phyloP scores from a whole-genome alignment of 768 basidiomycete genomes.

The Lyophyllum decastes region DNA sequence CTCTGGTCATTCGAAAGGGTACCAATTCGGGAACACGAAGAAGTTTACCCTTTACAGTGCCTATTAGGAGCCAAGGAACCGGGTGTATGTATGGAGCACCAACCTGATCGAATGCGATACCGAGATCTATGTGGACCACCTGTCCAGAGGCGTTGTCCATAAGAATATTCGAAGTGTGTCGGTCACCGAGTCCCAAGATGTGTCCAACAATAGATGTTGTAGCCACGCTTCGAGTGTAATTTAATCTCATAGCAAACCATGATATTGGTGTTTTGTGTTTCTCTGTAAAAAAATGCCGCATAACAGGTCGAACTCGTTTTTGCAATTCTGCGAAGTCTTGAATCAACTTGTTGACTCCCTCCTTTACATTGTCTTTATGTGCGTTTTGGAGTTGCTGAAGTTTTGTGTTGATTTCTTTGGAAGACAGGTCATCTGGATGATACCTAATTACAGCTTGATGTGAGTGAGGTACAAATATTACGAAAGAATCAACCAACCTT shows the following conservation, averaged over 20 bases:
- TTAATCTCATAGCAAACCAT: slow-evolving; percentile 91
- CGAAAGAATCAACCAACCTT: slow-evolving; percentile 40
- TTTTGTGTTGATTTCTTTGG: slow-evolving; percentile 28
- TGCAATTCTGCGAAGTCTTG: slow-evolving; percentile 36
- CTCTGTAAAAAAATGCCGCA: slow-evolving; percentile 95
- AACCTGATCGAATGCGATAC: slow-evolving; percentile 95
- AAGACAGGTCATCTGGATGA: slow-evolving; percentile 54
- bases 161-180: slow-evolving; percentile 91
- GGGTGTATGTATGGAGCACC: slow-evolving; percentile 14
- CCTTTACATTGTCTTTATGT: slow-evolving; percentile 24
- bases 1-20: slow-evolving; percentile 92
- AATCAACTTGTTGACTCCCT: slow-evolving; percentile 9
- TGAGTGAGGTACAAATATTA: neutral
- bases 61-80: slow-evolving; percentile 2
- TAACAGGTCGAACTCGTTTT: slow-evolving; percentile 71
- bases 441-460: slow-evolving; percentile 49
- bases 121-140: slow-evolving; percentile 93
- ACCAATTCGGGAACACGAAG: slow-evolving; percentile 83
- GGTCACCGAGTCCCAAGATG: slow-evolving; percentile 88
- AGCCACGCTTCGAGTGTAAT: slow-evolving; percentile 91
- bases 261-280: slow-evolving; percentile 82
- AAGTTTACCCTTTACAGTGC: slow-evolving; percentile 66
- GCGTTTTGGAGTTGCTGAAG: slow-evolving; percentile 31
- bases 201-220: slow-evolving; percentile 94
- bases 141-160: slow-evolving; percentile 83